These are phyloP conservation scores for Mortierella sp. DNA, from an alignment of 371 early-diverging fungal genomes.

Conservation along the genomic window DNA sequence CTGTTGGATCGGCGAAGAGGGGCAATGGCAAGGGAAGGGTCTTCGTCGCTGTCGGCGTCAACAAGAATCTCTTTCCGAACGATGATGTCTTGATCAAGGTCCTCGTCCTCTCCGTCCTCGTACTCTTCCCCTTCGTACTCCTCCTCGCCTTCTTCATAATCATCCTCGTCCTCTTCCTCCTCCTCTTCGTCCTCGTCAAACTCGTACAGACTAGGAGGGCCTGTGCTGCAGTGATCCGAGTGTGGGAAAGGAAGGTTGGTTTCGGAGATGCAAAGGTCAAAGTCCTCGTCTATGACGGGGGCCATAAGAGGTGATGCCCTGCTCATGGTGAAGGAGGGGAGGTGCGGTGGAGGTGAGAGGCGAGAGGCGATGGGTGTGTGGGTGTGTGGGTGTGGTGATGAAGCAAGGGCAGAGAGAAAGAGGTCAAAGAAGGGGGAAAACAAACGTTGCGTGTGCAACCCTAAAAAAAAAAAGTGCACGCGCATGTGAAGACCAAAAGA, in stretches of 20 bases:
- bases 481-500: too few species aligned
- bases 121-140: conserved; percentile 13
- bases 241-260: conserved; percentile 51
- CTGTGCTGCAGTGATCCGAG: conserved; percentile 53
- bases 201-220: conserved; percentile 51
- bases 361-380: too few species aligned
- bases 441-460: too few species aligned
- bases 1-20: conserved; percentile 3
- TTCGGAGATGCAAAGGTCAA: conserved; percentile 53
- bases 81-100: not conserved
- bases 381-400: too few species aligned
- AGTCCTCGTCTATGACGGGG: conserved; percentile 50
- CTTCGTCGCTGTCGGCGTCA: conserved; percentile 26
- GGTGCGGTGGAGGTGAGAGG: not conserved
- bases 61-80: conserved; percentile 11
- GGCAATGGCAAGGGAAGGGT: not conserved
- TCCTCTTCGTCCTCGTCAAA: conserved; percentile 18
- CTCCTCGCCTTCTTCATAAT: conserved; percentile 10
- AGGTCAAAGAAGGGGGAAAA: too few species aligned
- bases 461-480: not conserved
- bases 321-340: conserved; percentile 18
- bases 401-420: too few species aligned
- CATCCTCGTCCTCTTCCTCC: conserved; percentile 35
- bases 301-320: conserved; percentile 18
- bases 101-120: conserved; percentile 7